Evolutionary conservation across 805 yeast genomes (phyloP).

Genomic region (Yueomyces sp.): DNA sequence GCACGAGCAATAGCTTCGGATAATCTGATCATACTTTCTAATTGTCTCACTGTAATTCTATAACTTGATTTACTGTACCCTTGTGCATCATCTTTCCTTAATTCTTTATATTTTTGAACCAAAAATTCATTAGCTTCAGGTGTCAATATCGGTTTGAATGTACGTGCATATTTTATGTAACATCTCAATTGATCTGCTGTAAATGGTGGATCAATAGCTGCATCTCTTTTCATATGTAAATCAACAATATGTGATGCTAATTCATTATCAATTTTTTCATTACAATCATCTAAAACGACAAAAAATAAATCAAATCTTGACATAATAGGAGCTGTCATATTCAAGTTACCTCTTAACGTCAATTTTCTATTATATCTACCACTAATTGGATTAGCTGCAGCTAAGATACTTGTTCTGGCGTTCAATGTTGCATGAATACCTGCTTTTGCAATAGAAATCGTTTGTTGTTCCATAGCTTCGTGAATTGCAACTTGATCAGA

Average conservation of each 20-base stretch:
- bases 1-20: conserved; percentile 96
- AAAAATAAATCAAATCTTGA: conserved; percentile 93
- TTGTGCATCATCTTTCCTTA: conserved; percentile 82
- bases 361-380: conserved; percentile 87
- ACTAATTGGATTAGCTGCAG: conserved; percentile 98
- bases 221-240: conserved; percentile 81
- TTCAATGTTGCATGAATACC: conserved; percentile 97
- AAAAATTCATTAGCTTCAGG: conserved; percentile 65
- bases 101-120: conserved; percentile 69
- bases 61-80: conserved; percentile 70
- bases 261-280: conserved; percentile 78
- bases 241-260: conserved; percentile 88
- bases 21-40: conserved; percentile 85
- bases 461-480: conserved; percentile 99
- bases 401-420: conserved; percentile 90
- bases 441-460: conserved; percentile 95
- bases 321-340: conserved; percentile 98
- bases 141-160: conserved; percentile 83
- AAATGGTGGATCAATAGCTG: conserved; percentile 80
- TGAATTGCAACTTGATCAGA: conserved; percentile 96
- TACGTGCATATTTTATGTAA: conserved; percentile 82
- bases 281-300: conserved; percentile 89
- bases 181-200: conserved; percentile 78
- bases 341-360: conserved; percentile 72
- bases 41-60: conserved; percentile 91